These are phyloP conservation scores for Pyracantha coccinea DNA, from an alignment of 331 rosid genomes.

Conservation along the genomic window DNA sequence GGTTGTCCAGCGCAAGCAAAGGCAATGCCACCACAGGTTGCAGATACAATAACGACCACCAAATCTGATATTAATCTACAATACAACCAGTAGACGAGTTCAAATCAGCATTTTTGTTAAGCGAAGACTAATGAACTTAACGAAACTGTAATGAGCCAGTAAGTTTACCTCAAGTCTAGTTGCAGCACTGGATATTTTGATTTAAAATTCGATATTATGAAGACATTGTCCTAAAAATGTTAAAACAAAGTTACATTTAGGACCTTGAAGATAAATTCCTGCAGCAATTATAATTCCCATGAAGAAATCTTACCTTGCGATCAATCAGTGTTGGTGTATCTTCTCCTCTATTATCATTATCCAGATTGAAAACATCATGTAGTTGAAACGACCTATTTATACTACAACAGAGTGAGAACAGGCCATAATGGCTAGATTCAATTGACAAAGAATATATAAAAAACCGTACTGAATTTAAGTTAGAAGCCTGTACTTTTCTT, in stretches of 20 bases:
- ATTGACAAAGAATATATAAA: slow-evolving; percentile 6
- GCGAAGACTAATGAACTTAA: slow-evolving; percentile 5
- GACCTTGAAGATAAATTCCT: slow-evolving; percentile 4
- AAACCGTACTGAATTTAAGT: neutral
- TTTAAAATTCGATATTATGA: slow-evolving; percentile 88
- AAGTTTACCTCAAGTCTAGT: slow-evolving; percentile 71
- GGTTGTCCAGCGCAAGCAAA: slow-evolving; percentile 99
- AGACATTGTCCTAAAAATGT: slow-evolving; percentile 66
- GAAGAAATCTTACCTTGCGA: slow-evolving; percentile 58
- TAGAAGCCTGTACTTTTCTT: slow-evolving; percentile 65
- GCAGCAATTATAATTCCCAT: slow-evolving; percentile 3
- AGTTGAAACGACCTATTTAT: slow-evolving; percentile 67
- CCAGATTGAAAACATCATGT: slow-evolving; percentile 78
- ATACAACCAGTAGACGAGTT: slow-evolving; percentile 21
- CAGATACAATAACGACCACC: slow-evolving; percentile 93
- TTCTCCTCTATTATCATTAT: slow-evolving; percentile 71
- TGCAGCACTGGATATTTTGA: slow-evolving; percentile 98
- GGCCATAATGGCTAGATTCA: slow-evolving; percentile 1
- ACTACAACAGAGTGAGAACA: neutral
- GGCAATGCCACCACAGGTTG: slow-evolving; percentile 98
- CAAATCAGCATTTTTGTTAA: slow-evolving; percentile 22
- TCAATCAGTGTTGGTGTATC: slow-evolving; percentile 93
- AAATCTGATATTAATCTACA: slow-evolving; percentile 92
- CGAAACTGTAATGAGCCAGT: slow-evolving; percentile 1
- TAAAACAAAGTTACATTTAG: neutral